Evolutionary conservation across 805 yeast species (phyloP).

Genomic region (Saccharomycopsis babjevae): DNA sequence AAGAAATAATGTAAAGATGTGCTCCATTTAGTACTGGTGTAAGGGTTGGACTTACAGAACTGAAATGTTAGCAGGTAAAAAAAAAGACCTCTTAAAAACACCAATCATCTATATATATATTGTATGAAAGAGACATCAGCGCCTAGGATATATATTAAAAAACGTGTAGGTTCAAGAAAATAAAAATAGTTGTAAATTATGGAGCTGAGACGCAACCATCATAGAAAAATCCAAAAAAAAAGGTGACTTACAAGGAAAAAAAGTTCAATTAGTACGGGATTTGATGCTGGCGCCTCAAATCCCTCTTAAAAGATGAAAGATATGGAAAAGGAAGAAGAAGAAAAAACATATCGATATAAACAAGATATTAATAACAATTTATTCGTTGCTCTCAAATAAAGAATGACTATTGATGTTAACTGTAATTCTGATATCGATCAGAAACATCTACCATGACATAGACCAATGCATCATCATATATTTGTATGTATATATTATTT

Average conservation of each 20-base stretch:
- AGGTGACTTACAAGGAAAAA: neutral
- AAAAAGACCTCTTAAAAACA: neutral
- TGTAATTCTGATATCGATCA: neutral
- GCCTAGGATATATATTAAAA: neutral
- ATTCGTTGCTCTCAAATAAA: neutral
- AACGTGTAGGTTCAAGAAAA: neutral
- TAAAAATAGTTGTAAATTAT: neutral
- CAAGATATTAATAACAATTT: neutral
- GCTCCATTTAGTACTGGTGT: neutral
- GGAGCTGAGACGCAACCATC: neutral
- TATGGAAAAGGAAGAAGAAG: neutral
- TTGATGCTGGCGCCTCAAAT: neutral
- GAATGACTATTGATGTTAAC: neutral
- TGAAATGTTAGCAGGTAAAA: neutral
- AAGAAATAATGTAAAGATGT: neutral
- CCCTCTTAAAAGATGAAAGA: neutral
- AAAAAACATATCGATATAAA: neutral
- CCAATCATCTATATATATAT: neutral
- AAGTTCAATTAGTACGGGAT: neutral
- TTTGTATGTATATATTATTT: no score
- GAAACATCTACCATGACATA: neutral
- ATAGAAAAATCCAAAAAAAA: neutral
- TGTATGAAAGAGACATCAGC: neutral
- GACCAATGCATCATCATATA: neutral
- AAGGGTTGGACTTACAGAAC: neutral